Evolutionary conservation across 73 alveolate genomes (phyloP).

Genomic region (Breviolum minutum): DNA sequence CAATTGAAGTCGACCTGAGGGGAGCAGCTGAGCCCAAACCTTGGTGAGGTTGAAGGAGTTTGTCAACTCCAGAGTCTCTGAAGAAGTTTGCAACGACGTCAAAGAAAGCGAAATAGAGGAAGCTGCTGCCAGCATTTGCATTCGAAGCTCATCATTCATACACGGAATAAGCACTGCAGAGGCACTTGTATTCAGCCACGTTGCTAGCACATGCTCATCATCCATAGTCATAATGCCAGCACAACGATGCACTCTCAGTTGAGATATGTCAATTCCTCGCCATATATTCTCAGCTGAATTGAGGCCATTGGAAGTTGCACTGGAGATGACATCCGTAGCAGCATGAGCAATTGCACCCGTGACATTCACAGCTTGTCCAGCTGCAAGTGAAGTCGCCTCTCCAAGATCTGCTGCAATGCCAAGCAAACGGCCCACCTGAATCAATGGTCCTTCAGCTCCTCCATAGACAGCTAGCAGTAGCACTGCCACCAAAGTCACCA

Average conservation of each 20-base stretch:
- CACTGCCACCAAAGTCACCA: not conserved
- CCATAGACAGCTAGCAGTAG: not conserved
- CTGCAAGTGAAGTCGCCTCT: not conserved
- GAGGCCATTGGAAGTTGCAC: slow-evolving; percentile 1
- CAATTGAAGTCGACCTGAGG: not conserved
- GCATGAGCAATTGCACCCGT: not conserved
- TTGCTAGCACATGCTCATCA: not conserved
- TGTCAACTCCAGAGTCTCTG: not conserved
- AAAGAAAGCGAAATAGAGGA: not conserved
- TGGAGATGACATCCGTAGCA: not conserved
- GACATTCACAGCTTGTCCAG: slow-evolving; percentile 3
- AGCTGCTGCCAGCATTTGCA: not conserved
- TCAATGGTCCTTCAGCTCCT: not conserved
- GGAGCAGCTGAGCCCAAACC: not conserved
- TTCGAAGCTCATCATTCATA: not conserved
- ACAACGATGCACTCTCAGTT: not conserved
- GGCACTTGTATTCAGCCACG: not conserved
- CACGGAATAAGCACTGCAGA: not conserved
- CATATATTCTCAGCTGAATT: not conserved
- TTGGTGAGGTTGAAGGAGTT: not conserved
- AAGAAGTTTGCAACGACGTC: not conserved
- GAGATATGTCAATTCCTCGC: not conserved
- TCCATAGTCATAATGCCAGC: not conserved
- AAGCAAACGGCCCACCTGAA: not conserved
- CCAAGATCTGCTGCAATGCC: not conserved